These are phyloP conservation scores for Capsicum pubescens DNA, from an alignment of 257 asterid species.

Conservation along the genomic window DNA sequence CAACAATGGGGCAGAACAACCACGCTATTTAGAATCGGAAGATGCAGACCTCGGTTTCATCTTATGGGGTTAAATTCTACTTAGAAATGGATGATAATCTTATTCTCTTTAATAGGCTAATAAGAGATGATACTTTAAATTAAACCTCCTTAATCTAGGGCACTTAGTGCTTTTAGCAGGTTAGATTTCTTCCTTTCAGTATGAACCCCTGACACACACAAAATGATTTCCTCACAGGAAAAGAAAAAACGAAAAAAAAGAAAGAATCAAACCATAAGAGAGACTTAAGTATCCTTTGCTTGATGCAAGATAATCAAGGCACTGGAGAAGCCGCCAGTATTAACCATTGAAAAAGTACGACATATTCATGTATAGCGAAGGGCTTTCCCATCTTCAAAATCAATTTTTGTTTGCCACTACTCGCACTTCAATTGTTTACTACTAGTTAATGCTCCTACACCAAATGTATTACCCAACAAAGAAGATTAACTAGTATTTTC, in stretches of 20 bases:
- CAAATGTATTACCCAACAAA: neutral
- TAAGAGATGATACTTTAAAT: neutral
- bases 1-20: neutral
- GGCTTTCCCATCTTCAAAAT: neutral
- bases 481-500: neutral
- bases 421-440: constrained; percentile 1
- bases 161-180: constrained; percentile 10
- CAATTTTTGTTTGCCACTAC: neutral
- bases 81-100: neutral
- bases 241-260: neutral
- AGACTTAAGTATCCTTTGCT: neutral
- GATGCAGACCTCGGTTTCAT: neutral
- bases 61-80: neutral
- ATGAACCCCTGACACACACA: constrained; percentile 9
- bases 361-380: neutral
- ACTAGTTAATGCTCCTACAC: constrained; percentile 15
- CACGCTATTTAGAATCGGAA: neutral
- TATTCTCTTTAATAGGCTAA: neutral
- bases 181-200: constrained; percentile 11
- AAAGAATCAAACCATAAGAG: neutral
- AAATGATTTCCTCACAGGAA: constrained; percentile 5
- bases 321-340: neutral
- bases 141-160: constrained; percentile 15
- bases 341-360: constrained; percentile 13
- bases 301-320: neutral